Base-by-base conservation (phyloP, 2,329 filamentous ascomycete genomes). In the Tolypocladium endophyticum region DNA sequence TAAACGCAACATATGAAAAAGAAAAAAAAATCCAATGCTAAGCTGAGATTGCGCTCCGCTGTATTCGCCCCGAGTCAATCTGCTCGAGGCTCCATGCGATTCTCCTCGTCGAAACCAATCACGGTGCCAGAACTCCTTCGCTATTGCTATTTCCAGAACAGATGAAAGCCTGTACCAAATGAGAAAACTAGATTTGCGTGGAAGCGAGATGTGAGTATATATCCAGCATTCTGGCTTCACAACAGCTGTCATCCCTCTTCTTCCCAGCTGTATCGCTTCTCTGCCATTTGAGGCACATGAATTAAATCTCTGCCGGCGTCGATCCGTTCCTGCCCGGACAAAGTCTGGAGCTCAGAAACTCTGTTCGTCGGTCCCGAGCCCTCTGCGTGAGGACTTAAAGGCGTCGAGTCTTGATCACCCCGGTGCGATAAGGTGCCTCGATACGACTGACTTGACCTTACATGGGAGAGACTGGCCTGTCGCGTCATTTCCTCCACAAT, bases 261-360 rank as follows among this genome's bases (percentile, higher is more conserved):
- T 63, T 82, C 80, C 79, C 79, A 82, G 62, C 80, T 82, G 58
- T 81, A 82, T 41, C 80, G 71, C 62, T 73, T 76, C 38, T 75
- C 75, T 3, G 80, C 77, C 59, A 79, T 67, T 64, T 82, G 80
- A 2, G 80, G 80, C 12, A 82, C 76, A 61, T 82, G 80, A 3
- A 82, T 70, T 28, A 81, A 66, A 58, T 82, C 80, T 4, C 68
- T 68, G 0, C 75, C 74, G 3, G 69, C 67, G 55, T 79, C 74
- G 39, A 81, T 76, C n/a, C 78, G 73, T 58, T 74, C 74, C 5
- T 7, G 28, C 20, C 58, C 55, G 25, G 59, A 39, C 16, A 38
- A 8, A 14, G 52, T 2, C 3, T 52, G 30, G 8, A 36, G 9
- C 20, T 53, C 36, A 20, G 20, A 12, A 4, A 6, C 16, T 11